A percentile compares a stretch with the other conserved stretches of the same genome.
These are phyloP conservation scores for Bruguiera gymnorhiza DNA, from an alignment of 345 rosid genomes.

Conservation along the genomic window DNA sequence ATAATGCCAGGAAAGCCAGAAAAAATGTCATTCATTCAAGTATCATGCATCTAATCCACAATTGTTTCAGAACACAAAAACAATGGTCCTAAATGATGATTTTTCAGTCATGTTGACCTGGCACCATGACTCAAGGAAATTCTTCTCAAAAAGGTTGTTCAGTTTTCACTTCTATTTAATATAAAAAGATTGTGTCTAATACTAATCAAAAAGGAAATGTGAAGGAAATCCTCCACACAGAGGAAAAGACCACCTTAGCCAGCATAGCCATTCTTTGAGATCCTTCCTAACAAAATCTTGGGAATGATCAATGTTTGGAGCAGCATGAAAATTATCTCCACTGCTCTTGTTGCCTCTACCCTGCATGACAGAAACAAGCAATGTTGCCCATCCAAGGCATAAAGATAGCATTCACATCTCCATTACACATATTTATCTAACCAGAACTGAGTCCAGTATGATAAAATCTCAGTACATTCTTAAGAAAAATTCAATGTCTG, in stretches of 20 bases:
- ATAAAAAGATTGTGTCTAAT: background rate
- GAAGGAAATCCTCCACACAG: constrained; percentile 1
- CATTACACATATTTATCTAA: too few species aligned
- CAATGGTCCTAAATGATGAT: background rate
- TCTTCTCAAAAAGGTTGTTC: background rate
- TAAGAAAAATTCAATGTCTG: too few species aligned
- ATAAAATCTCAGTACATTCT: background rate
- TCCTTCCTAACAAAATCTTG: constrained; percentile 94
- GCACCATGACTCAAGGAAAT: background rate
- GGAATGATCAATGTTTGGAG: constrained; percentile 98
- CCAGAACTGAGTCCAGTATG: too few species aligned
- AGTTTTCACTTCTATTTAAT: background rate
- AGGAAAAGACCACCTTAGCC: constrained; percentile 63
- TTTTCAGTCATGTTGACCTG: too few species aligned
- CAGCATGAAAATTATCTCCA: constrained; percentile 97
- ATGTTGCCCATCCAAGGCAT: background rate
- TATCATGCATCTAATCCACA: background rate
- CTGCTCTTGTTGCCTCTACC: constrained; percentile 98
- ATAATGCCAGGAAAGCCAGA: background rate
- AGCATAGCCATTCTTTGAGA: constrained; percentile 86
- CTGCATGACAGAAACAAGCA: constrained; percentile 38
- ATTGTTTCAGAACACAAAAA: background rate
- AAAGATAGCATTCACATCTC: background rate
- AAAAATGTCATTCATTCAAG: background rate
- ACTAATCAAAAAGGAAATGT: background rate